Evolutionary conservation across 352 stramenopile genomes (phyloP).

Genomic region (Phytophthora capsici): DNA sequence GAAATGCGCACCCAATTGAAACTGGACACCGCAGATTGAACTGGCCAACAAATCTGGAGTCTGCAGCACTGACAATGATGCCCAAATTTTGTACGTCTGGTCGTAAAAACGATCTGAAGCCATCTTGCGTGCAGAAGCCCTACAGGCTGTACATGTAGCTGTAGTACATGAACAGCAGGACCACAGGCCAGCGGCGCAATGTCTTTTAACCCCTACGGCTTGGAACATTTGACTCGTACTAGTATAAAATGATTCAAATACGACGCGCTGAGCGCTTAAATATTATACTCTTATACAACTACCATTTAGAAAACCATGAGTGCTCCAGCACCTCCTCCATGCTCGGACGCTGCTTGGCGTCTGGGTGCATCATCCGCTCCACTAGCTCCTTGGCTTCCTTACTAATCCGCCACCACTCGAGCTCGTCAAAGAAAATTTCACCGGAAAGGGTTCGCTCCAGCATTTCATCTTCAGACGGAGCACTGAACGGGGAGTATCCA

Average conservation of each 20-base stretch:
- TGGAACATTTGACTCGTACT: too few species aligned
- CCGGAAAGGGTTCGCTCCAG: constrained; percentile 54
- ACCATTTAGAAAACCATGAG: constrained; percentile 58
- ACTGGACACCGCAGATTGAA: constrained; percentile 18
- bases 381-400: constrained; percentile 66
- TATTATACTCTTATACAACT: constrained; percentile 28
- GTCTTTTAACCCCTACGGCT: background rate
- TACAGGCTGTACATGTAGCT: too few species aligned
- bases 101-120: constrained; percentile 8
- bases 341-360: constrained; percentile 48
- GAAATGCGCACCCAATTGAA: constrained; percentile 19
- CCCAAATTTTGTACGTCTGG: constrained; percentile 1
- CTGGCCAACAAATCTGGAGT: background rate
- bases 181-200: constrained; percentile 1
- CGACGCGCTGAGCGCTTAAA: constrained; percentile 21
- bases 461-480: constrained; percentile 66
- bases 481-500: constrained; percentile 74
- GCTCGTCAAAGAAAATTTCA: constrained; percentile 62
- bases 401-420: constrained; percentile 60
- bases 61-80: background rate
- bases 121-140: background rate
- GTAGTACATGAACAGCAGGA: too few species aligned
- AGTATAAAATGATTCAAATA: background rate
- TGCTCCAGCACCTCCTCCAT: constrained; percentile 78
- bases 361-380: constrained; percentile 58